These are phyloP conservation scores for Xenoacremonium recifei DNA, from an alignment of 2,329 filamentous ascomycete genomes.

Conservation along the genomic window DNA sequence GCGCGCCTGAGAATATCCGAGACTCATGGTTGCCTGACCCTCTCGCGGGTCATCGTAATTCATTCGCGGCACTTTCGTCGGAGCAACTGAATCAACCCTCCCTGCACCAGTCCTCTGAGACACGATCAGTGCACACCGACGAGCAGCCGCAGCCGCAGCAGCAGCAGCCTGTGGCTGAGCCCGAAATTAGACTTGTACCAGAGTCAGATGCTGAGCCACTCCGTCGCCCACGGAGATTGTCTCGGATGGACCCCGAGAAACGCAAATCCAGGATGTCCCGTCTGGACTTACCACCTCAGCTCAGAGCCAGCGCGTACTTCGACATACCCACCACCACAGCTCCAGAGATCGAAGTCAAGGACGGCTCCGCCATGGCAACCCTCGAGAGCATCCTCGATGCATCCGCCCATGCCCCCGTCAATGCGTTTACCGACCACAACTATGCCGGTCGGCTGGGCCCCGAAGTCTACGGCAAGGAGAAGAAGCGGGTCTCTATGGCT, in stretches of 20 bases:
- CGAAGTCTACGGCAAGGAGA: conserved; percentile 69
- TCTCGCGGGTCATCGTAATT: conserved; percentile 36
- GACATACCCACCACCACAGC: conserved; percentile 59
- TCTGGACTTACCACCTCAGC: conserved; percentile 66
- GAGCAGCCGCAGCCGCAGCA: too few species aligned
- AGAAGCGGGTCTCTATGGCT: conserved; percentile 44
- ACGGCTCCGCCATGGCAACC: conserved; percentile 82
- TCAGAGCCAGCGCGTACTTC: conserved; percentile 90
- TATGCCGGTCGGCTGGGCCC: conserved; percentile 73
- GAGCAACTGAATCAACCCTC: conserved; percentile 20
- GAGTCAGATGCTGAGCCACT: conserved; percentile 25
- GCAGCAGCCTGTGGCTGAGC: background rate
- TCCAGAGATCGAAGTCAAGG: conserved; percentile 58
- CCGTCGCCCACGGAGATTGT: conserved; percentile 33
- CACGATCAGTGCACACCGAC: conserved; percentile 17
- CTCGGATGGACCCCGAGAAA: conserved; percentile 30
- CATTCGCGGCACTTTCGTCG: conserved; percentile 31
- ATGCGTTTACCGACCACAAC: conserved; percentile 86
- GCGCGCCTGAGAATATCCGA: conserved; percentile 15
- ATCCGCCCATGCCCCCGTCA: conserved; percentile 82
- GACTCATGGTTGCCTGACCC: conserved; percentile 48
- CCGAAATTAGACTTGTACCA: conserved; percentile 1
- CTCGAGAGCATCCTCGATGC: conserved; percentile 91
- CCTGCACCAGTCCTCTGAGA: conserved; percentile 14
- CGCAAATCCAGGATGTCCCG: conserved; percentile 32